Evolutionary conservation across 1,139 yeast genomes (phyloP), one percentile per base, ranked within the genome.

Genomic region (Barnettozyma hawaiiensis): DNA sequence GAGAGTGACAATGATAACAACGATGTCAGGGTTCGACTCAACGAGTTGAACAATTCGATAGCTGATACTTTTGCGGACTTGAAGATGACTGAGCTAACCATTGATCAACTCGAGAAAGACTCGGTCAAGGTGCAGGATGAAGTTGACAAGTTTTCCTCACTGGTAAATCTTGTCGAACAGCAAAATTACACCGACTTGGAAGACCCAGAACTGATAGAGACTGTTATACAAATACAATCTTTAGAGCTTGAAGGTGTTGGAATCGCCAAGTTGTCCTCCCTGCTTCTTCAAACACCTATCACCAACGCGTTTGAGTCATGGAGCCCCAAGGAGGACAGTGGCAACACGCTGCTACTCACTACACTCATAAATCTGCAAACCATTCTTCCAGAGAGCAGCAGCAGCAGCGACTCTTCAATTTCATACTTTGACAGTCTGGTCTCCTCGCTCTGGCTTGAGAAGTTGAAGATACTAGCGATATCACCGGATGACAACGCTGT

Each of bases 261-360:
- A 15, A 23, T 34, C 4, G 12, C 37, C 27, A 34, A 23, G 15
- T 15, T 34, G n/a, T 34, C 37, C 7, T 7, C 28, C 15, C n/a
- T 34, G 29, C 37, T 34, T 5, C 28, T 34, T 7, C 37, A 34
- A 23, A 11, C 19, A 7, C 21, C 37, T 7, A 23, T 34, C 11
- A 16, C 14, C 21, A 24, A 14, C 11, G 37, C 37, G 4, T 45
- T 71, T 22, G 48, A 50, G 1, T 11, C 41, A 2, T 73, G 78
- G 76, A 56, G 65, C 36, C 70, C 73, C 0, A 46, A 60, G 4
- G 53, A 58, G 11, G 53, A 68, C n/a, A 53, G 69, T 4, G 48
- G 47, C 15, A 46, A 43, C 6, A 24, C 37, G 0, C 32, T 49
- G 1, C 23, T 60, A 1, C 63, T n/a, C n/a, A n/a, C 60, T 11